A percentile compares a stretch with the other conserved stretches of the same genome.
Evolutionary conservation across 371 early-diverging fungal genomes (phyloP).

Genomic region (Lichtheimia ramosa): DNA sequence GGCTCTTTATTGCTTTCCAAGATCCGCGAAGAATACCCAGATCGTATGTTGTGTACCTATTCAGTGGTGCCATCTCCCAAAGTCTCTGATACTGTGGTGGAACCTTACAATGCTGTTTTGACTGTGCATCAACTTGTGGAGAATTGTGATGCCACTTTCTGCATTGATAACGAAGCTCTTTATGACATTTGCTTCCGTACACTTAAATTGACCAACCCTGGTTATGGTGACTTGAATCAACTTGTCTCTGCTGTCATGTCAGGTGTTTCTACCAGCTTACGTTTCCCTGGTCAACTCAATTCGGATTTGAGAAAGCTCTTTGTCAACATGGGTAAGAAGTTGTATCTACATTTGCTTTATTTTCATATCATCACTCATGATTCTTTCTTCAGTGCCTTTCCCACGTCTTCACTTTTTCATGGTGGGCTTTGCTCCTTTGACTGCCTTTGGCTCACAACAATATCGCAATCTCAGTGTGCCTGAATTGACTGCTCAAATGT

Average conservation of each 20-base stretch:
- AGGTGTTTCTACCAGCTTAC: conserved; percentile 96
- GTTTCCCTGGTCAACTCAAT: conserved; percentile 99
- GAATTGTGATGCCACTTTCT: conserved; percentile 96
- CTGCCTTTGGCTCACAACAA: conserved; percentile 83
- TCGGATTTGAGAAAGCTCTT: conserved; percentile 97
- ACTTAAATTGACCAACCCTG: conserved; percentile 79
- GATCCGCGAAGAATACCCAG: conserved; percentile 93
- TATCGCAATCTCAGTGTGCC: conserved; percentile 93
- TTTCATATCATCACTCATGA: neutral
- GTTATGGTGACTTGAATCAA: conserved; percentile 82
- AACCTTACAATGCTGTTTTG: conserved; percentile 92
- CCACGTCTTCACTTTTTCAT: conserved; percentile 99
- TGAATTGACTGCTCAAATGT: conserved; percentile 98
- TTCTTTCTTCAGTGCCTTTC: conserved; percentile 79
- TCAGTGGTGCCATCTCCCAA: conserved; percentile 96
- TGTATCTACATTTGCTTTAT: neutral
- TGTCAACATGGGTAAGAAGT: conserved; percentile 87
- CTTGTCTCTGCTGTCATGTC: conserved; percentile 89
- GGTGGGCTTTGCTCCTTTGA: conserved; percentile 98
- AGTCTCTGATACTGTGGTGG: conserved; percentile 88
- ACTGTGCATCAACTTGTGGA: conserved; percentile 90
- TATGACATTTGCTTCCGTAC: conserved; percentile 90
- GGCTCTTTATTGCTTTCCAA: conserved; percentile 86
- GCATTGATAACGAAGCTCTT: conserved; percentile 98
- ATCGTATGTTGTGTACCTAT: conserved; percentile 93